Evolutionary conservation across 306 rosid species (phyloP).

Genomic region (Begonia masoniana): DNA sequence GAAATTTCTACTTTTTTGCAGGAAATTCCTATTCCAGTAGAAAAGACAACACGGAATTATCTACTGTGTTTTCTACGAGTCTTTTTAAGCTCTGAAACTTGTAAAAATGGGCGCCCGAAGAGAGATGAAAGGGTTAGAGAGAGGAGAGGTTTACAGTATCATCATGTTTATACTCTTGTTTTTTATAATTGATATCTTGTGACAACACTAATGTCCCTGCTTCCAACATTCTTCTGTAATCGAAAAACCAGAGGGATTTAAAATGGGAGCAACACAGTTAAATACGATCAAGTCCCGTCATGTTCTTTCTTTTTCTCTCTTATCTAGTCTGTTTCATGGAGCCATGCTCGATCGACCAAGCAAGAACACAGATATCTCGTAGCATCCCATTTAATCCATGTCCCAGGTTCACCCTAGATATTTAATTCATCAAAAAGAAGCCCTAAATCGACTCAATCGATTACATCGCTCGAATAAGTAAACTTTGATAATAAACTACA

Average conservation of each 20-base stretch:
- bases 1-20: no score
- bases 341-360: no score
- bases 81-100: slow-evolving; percentile 6
- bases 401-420: not conserved
- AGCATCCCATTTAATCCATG: no score
- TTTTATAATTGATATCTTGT: no score
- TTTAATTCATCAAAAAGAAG: not conserved
- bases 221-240: no score
- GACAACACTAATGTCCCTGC: no score
- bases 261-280: no score
- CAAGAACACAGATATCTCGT: not conserved
- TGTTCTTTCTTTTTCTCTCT: no score
- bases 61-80: slow-evolving; percentile 20
- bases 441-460: not conserved
- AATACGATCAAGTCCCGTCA: no score
- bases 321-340: no score
- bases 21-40: slow-evolving; percentile 20
- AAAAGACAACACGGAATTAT: slow-evolving; percentile 41
- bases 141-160: not conserved
- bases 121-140: slow-evolving; percentile 1
- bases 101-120: slow-evolving; percentile 1
- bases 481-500: no score
- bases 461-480: not conserved
- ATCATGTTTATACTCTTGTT: not conserved
- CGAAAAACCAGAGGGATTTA: no score